Conservation (phyloP, 129 eudicot genomes). For the Kitagawia praeruptora region DNA sequence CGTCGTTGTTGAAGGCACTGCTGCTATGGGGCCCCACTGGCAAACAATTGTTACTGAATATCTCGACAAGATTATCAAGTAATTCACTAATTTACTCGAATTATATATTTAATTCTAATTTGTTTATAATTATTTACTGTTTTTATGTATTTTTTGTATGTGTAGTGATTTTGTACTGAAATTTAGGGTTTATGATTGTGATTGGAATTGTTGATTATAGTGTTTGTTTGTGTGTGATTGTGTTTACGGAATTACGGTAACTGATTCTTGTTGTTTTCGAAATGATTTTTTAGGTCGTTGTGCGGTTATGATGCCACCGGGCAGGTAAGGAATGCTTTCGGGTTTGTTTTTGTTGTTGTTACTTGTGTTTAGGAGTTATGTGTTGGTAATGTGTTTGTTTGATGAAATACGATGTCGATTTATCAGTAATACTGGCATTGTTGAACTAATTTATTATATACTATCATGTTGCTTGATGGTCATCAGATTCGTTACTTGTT, state of each 20-base stretch:
- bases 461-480: neutral
- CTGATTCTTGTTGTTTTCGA: neutral
- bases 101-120: too few relatives aligned
- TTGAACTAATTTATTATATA: neutral
- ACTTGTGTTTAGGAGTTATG: neutral
- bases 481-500: slow-evolving; percentile 1
- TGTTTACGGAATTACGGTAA: neutral
- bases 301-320: slow-evolving; percentile 26
- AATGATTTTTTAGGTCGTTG: slow-evolving; percentile 33
- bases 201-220: neutral
- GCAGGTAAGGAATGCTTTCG: slow-evolving; percentile 25
- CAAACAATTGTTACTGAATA: slow-evolving; percentile 60
- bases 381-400: neutral
- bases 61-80: slow-evolving; percentile 80
- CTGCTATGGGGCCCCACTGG: slow-evolving; percentile 87
- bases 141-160: neutral
- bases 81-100: neutral
- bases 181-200: neutral
- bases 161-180: neutral
- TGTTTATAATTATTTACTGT: neutral
- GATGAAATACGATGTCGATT: too few relatives aligned
- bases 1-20: slow-evolving; percentile 89
- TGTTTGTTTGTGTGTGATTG: neutral
- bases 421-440: neutral
- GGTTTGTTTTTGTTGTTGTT: neutral